These are phyloP conservation scores for Coprinopsis marcescibilis DNA, from an alignment of 768 basidiomycete species.

Conservation along the genomic window DNA sequence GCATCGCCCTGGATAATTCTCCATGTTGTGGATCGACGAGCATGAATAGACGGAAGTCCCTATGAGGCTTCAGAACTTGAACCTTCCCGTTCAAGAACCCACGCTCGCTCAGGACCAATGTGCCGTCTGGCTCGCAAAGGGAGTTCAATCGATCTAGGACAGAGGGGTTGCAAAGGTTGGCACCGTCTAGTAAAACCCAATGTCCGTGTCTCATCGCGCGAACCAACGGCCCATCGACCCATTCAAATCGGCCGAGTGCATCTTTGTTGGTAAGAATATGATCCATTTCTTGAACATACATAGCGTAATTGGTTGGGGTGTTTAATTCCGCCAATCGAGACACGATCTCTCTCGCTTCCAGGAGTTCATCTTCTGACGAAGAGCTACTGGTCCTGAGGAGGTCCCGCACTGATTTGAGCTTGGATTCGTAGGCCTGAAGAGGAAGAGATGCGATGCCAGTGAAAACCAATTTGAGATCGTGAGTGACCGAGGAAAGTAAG, in stretches of 20 bases:
- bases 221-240: slow-evolving; percentile 92
- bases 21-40: slow-evolving; percentile 85
- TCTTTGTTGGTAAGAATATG: slow-evolving; percentile 11
- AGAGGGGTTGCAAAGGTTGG: slow-evolving; percentile 92
- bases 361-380: not conserved
- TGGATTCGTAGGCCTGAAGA: slow-evolving; percentile 11
- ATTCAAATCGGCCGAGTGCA: slow-evolving; percentile 66
- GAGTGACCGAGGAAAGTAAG: slow-evolving; percentile 32
- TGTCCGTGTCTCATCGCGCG: slow-evolving; percentile 79
- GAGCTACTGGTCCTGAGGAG: not conserved
- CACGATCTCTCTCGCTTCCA: slow-evolving; percentile 9
- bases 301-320: not conserved
- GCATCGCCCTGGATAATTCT: slow-evolving; percentile 96
- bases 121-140: slow-evolving; percentile 84
- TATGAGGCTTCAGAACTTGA: slow-evolving; percentile 74
- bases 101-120: slow-evolving; percentile 81
- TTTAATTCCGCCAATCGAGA: slow-evolving; percentile 6
- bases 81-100: slow-evolving; percentile 76
- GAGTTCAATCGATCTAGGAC: slow-evolving; percentile 96
- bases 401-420: slow-evolving; percentile 1
- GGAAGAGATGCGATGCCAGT: slow-evolving; percentile 8
- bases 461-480: slow-evolving; percentile 18
- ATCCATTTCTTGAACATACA: not conserved
- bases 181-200: slow-evolving; percentile 89
- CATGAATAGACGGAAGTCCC: slow-evolving; percentile 91